Evolutionary conservation across 2,329 filamentous ascomycete genomes (phyloP).

Genomic region (Coniella vitis): DNA sequence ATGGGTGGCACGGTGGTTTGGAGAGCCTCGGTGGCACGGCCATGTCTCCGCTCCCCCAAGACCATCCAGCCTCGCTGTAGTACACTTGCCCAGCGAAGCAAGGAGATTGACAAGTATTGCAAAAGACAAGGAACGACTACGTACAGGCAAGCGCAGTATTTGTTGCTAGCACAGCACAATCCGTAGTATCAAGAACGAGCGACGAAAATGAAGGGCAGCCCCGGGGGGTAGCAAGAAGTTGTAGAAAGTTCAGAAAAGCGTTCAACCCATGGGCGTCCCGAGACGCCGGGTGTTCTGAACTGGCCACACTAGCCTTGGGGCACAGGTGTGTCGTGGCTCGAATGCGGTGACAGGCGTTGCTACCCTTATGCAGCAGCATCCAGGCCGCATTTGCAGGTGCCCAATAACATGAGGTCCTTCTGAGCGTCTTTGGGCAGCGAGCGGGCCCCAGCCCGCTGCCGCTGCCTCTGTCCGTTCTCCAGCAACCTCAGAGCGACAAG

Average conservation of each 20-base stretch:
- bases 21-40: background rate
- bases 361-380: slow-evolving; percentile 17
- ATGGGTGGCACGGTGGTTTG: slow-evolving; percentile 7
- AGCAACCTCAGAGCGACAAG: background rate
- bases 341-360: slow-evolving; percentile 27
- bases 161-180: background rate
- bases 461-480: slow-evolving; percentile 2
- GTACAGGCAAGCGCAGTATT: slow-evolving; percentile 1
- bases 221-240: slow-evolving; percentile 4
- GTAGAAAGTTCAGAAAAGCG: slow-evolving; percentile 2
- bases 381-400: slow-evolving; percentile 14
- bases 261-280: slow-evolving; percentile 2
- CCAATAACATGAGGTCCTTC: slow-evolving; percentile 12
- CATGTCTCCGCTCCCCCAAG: slow-evolving; percentile 4
- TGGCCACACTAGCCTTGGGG: slow-evolving; percentile 28
- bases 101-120: background rate
- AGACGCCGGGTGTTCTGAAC: slow-evolving; percentile 19
- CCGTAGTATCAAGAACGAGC: slow-evolving; percentile 1
- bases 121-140: background rate
- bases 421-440: slow-evolving; percentile 14
- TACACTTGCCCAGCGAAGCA: background rate
- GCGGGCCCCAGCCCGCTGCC: slow-evolving; percentile 12
- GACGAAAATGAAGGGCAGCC: slow-evolving; percentile 1
- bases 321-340: slow-evolving; percentile 33
- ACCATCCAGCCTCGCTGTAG: background rate